Percentiles rank a stretch among this genome's conserved stretches.
Conservation (phyloP, 106 monocot genomes). For the Agapanthus africanus region DNA sequence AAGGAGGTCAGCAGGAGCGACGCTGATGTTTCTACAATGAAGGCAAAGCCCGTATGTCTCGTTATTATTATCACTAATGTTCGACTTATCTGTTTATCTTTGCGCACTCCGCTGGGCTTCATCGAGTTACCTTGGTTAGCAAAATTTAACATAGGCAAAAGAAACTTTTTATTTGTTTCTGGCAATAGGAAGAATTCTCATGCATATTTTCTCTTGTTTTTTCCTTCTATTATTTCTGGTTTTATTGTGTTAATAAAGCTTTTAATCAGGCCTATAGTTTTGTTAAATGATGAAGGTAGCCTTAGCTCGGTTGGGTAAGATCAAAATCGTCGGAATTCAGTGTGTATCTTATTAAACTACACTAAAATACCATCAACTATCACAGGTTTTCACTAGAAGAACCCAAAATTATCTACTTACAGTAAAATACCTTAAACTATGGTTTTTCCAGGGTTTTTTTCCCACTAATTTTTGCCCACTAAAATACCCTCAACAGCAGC, state of each 20-base stretch:
- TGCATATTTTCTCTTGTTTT: neutral
- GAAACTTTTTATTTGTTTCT: neutral
- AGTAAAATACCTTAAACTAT: too few species aligned
- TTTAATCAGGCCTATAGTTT: neutral
- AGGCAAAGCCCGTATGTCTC: constrained; percentile 69
- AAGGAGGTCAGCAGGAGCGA: constrained; percentile 27
- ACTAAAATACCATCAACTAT: too few species aligned
- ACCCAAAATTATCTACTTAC: too few species aligned
- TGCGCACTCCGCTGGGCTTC: neutral
- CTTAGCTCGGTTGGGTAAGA: too few species aligned
- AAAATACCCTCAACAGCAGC: too few species aligned
- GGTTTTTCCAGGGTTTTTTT: too few species aligned
- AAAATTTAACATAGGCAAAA: neutral
- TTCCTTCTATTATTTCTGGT: neutral
- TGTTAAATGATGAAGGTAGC: too few species aligned
- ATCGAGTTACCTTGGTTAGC: neutral
- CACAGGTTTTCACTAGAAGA: too few species aligned
- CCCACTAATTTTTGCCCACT: too few species aligned
- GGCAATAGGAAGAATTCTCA: too few species aligned
- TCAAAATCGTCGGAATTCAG: too few species aligned
- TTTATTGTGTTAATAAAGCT: neutral
- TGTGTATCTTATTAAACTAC: too few species aligned
- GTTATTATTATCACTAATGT: constrained; percentile 19
- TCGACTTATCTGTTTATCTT: neutral
- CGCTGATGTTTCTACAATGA: constrained; percentile 36